A percentile compares a stretch with the other conserved stretches of the same genome.
phyloP scores from a whole-genome alignment of 2,329 filamentous ascomycete genomes.

The Fusarium sacchari region DNA sequence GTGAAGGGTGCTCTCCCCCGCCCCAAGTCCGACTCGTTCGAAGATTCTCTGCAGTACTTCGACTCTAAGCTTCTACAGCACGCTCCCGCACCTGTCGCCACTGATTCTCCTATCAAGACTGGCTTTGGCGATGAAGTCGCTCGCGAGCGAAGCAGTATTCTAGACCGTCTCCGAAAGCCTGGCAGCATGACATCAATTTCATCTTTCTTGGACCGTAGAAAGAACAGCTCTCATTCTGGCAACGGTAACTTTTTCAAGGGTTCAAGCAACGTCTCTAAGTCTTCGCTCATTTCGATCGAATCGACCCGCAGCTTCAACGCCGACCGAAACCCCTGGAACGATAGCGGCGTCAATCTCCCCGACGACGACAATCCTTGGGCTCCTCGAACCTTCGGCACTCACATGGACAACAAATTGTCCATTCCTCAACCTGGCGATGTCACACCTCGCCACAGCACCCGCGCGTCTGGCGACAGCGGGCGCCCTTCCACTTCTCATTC shows the following conservation, averaged over 20 bases:
- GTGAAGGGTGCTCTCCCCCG: slow-evolving; percentile 95
- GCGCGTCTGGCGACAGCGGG: slow-evolving; percentile 89
- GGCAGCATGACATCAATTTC: slow-evolving; percentile 94
- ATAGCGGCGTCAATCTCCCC: slow-evolving; percentile 92
- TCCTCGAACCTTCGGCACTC: slow-evolving; percentile 71
- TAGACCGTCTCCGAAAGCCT: slow-evolving; percentile 93
- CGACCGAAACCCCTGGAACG: slow-evolving; percentile 97
- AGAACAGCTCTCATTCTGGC: slow-evolving; percentile 89
- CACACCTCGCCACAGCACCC: slow-evolving; percentile 84
- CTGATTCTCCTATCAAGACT: slow-evolving; percentile 88
- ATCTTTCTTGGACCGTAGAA: slow-evolving; percentile 94
- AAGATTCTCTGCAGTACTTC: slow-evolving; percentile 96
- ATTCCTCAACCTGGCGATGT: slow-evolving; percentile 80
- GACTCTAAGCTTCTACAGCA: slow-evolving; percentile 96
- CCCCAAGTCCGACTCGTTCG: slow-evolving; percentile 98
- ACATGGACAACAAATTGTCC: slow-evolving; percentile 69
- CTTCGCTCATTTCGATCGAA: slow-evolving; percentile 94
- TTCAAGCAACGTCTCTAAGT: slow-evolving; percentile 89
- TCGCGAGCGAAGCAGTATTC: slow-evolving; percentile 82
- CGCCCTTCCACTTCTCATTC: slow-evolving; percentile 95
- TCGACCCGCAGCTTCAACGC: slow-evolving; percentile 90
- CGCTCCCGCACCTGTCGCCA: slow-evolving; percentile 80
- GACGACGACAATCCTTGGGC: slow-evolving; percentile 83
- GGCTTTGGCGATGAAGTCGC: slow-evolving; percentile 84
- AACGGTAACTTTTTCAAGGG: slow-evolving; percentile 91